Percentiles rank a stretch among this genome's conserved stretches.
Conservation (phyloP, 176 grass and related monocot species). For the Chrysopogon serrulatus region DNA sequence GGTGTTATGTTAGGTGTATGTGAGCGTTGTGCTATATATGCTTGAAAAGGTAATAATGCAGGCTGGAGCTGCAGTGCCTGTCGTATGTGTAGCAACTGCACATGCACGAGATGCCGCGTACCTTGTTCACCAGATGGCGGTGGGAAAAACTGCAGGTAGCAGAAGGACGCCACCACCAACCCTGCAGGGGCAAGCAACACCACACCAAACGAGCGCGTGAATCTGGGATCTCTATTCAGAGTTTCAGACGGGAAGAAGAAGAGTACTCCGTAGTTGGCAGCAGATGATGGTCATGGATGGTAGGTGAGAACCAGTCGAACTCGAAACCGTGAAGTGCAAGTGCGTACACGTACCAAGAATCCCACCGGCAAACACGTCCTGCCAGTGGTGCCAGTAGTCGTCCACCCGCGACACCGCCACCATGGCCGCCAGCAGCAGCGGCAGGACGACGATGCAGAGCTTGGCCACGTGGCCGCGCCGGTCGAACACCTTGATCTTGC, state of each 20-base stretch:
- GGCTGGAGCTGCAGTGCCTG: neutral
- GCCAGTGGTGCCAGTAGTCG: constrained; percentile 62
- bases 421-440: constrained; percentile 40
- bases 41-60: neutral
- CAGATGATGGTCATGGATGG: neutral
- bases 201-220: neutral
- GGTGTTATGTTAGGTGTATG: too few species aligned
- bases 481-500: constrained; percentile 44
- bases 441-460: constrained; percentile 39
- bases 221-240: neutral
- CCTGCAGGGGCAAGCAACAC: neutral
- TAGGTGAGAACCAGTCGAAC: neutral
- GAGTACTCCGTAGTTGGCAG: neutral
- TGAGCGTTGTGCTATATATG: neutral
- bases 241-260: too few species aligned
- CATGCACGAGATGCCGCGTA: neutral
- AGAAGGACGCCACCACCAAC: constrained; percentile 31
- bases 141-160: constrained; percentile 46
- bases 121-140: constrained; percentile 22
- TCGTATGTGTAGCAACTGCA: neutral
- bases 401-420: constrained; percentile 36
- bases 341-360: constrained; percentile 15
- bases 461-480: constrained; percentile 30
- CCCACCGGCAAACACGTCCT: constrained; percentile 40
- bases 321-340: neutral